phyloP scores from a whole-genome alignment of 768 basidiomycete species.

The Boletus coccyginus region DNA sequence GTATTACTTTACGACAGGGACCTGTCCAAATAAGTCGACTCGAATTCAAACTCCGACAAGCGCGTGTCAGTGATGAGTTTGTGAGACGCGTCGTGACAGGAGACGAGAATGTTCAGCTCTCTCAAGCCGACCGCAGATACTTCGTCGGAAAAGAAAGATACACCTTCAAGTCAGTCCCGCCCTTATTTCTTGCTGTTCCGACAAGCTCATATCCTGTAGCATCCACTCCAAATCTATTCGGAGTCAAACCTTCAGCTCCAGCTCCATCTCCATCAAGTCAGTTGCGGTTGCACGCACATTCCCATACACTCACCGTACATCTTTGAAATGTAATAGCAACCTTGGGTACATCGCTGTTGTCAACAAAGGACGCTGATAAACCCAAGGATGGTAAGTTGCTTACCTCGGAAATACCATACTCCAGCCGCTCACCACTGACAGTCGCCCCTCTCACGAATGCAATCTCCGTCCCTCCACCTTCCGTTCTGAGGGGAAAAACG shows the following conservation, averaged over 20 bases:
- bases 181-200: not conserved
- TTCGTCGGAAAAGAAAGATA: not conserved
- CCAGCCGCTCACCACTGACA: not conserved
- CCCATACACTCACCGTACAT: not conserved
- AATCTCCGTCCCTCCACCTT: constrained; percentile 74
- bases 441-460: constrained; percentile 27
- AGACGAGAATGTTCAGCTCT: constrained; percentile 15
- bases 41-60: not conserved
- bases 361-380: constrained; percentile 26
- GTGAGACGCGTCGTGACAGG: not conserved
- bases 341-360: constrained; percentile 14
- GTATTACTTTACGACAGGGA: constrained; percentile 4
- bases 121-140: constrained; percentile 8
- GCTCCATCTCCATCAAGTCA: constrained; percentile 19
- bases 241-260: constrained; percentile 38
- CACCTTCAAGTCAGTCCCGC: not conserved
- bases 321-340: constrained; percentile 7
- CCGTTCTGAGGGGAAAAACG: constrained; percentile 84
- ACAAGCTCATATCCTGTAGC: constrained; percentile 9
- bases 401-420: not conserved
- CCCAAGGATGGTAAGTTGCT: constrained; percentile 26
- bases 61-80: not conserved
- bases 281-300: not conserved
- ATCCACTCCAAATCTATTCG: constrained; percentile 30
- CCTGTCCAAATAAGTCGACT: constrained; percentile 3